Base-by-base conservation (phyloP, 345 rosid species). In the Cardamine occulta region DNA sequence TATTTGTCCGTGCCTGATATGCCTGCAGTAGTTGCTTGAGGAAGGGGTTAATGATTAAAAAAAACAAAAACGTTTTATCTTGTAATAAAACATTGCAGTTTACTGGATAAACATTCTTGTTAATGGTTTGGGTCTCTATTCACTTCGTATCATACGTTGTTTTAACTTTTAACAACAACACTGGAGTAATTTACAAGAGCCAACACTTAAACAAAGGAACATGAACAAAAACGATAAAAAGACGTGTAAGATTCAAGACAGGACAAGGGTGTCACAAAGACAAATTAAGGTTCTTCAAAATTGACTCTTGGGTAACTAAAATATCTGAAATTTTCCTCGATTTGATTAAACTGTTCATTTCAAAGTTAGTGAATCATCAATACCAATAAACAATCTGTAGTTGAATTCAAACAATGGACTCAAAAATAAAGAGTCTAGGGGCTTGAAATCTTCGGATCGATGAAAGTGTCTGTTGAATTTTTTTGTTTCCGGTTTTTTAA, bases 21-120 rank as follows among this genome's bases (percentile, higher is more conserved):
- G 2, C 23, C 4, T 31, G 47, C 60, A 7, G 48, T 71, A n/a
- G 59, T 72, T 72, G 11, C 54, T 63, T 73, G 76, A 29, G 44
- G 44, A 73, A 63, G 70, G 63, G 76, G 63, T 63, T 17, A 63
- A 14, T 14, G 54, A 21, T 24, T 5, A 23, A 18, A 29, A 18
- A 11, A 18, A 13, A 40, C 0, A n/a, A n/a, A n/a, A n/a, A n/a
- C n/a, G n/a, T n/a, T n/a, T n/a, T n/a, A n/a, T n/a, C n/a, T 56
- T 28, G 52, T 54, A 31, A 31, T 5, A 57, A n/a, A 57, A n/a
- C 3, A 4, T 31, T 1, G n/a, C 29, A 1, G 11, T 18, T 48
- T 47, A 47, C 52, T 45, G 9, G 2, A 45, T n/a, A 17, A 49
- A 48, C 23, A 18, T 21, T 40, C 0, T 42, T 56, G 28, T 55